Evolutionary conservation across 306 rosid species (phyloP).

Genomic region (Macrotyloma uniflorum): DNA sequence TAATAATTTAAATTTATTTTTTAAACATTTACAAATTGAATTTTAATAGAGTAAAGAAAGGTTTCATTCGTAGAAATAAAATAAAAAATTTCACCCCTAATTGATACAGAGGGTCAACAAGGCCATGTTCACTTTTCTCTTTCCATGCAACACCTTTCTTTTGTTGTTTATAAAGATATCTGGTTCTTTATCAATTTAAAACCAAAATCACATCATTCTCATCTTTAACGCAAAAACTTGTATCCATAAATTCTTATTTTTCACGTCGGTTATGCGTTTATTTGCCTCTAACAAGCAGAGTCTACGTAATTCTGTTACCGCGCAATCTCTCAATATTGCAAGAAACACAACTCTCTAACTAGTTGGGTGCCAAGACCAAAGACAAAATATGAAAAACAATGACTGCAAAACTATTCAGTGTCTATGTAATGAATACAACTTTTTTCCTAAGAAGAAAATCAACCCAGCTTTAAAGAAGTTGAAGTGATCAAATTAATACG

Average conservation of each 20-base stretch:
- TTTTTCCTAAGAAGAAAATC: not conserved
- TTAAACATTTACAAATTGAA: too few species aligned
- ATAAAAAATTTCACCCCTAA: too few species aligned
- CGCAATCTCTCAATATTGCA: not conserved
- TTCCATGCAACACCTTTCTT: not conserved
- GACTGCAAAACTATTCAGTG: not conserved
- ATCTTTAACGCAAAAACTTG: not conserved
- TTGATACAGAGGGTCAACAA: not conserved
- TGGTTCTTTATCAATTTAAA: not conserved
- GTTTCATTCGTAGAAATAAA: too few species aligned
- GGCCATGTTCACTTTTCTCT: not conserved
- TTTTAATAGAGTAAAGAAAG: too few species aligned
- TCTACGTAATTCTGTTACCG: not conserved
- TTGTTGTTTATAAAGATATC: not conserved
- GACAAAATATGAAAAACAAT: not conserved
- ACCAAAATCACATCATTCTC: not conserved
- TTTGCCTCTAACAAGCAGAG: not conserved
- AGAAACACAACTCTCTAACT: not conserved
- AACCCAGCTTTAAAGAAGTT: slow-evolving; percentile 4
- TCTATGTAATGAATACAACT: not conserved
- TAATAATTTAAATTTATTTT: too few species aligned
- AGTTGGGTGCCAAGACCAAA: not conserved
- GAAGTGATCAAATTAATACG: not conserved
- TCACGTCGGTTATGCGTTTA: not conserved
- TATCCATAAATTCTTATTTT: not conserved